A percentile compares a stretch with the other conserved stretches of the same genome.
phyloP scores from a whole-genome alignment of 129 eudicot genomes.

The Pseudognaphalium luteoalbum region DNA sequence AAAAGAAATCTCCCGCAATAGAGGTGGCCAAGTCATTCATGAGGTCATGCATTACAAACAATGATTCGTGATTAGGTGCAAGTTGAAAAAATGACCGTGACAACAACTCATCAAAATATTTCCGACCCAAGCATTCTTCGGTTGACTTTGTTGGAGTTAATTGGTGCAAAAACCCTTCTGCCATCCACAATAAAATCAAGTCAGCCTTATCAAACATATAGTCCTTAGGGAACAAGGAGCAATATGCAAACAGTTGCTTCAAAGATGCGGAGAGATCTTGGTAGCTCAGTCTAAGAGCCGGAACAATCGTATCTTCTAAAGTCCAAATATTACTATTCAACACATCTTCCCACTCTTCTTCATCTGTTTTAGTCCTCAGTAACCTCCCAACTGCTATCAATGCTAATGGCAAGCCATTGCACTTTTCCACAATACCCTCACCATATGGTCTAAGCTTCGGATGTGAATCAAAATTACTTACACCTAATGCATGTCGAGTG shows the following conservation, averaged over 20 bases:
- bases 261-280: conserved; percentile 31
- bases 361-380: conserved; percentile 8
- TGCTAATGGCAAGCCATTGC: conserved; percentile 22
- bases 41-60: too few species aligned
- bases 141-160: too few species aligned
- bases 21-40: too few species aligned
- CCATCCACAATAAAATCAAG: conserved; percentile 1
- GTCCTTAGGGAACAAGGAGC: conserved; percentile 41
- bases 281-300: conserved; percentile 41
- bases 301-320: conserved; percentile 17
- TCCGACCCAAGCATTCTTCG: not conserved
- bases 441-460: conserved; percentile 13
- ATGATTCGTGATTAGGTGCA: too few species aligned
- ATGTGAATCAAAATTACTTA: conserved; percentile 2
- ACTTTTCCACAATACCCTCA: conserved; percentile 10
- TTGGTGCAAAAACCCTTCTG: too few species aligned
- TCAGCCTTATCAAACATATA: conserved; percentile 30
- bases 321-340: conserved; percentile 21
- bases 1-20: too few species aligned
- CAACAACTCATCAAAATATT: too few species aligned
- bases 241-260: conserved; percentile 39
- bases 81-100: too few species aligned
- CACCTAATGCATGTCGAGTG: conserved; percentile 12
- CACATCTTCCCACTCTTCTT: conserved; percentile 17
- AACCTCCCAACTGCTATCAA: conserved; percentile 12